Conservation (phyloP, 352 stramenopile species). For the Pythium rishiriense region DNA sequence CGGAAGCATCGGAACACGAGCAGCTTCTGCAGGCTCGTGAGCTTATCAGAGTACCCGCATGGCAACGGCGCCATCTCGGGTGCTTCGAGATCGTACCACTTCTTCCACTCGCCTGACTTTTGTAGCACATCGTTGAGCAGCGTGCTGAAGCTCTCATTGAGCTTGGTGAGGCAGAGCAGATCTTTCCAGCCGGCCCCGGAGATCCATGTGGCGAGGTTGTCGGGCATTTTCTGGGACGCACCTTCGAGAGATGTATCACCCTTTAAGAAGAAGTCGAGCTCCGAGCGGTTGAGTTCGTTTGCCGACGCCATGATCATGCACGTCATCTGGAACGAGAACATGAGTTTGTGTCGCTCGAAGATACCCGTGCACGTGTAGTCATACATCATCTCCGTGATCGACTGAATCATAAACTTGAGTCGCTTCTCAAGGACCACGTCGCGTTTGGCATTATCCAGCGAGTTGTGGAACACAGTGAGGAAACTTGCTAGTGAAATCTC, state of each 20-base stretch:
- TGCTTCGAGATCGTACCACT: conserved; percentile 93
- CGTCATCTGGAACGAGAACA: conserved; percentile 97
- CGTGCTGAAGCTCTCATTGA: conserved; percentile 65
- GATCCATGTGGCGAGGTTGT: conserved; percentile 78
- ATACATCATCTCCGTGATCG: conserved; percentile 94
- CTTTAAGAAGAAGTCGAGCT: conserved; percentile 97
- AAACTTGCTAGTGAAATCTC: conserved; percentile 94
- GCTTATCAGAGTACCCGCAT: conserved; percentile 69
- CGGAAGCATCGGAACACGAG: conserved; percentile 93
- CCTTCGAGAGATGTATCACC: conserved; percentile 92
- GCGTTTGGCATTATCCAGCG: conserved; percentile 88
- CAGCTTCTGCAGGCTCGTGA: conserved; percentile 90
- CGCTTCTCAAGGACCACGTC: conserved; percentile 90
- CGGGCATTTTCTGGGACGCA: conserved; percentile 66
- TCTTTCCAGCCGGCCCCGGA: conserved; percentile 92
- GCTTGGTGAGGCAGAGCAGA: conserved; percentile 76
- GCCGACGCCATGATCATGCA: conserved; percentile 94
- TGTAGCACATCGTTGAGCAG: conserved; percentile 53
- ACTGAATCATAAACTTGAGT: conserved; percentile 88
- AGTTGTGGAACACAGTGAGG: conserved; percentile 90
- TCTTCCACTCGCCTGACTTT: conserved; percentile 80
- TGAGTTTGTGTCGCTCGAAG: conserved; percentile 97
- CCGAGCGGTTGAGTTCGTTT: conserved; percentile 73
- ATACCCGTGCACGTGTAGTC: conserved; percentile 97
- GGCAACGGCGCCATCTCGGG: conserved; percentile 86